Evolutionary conservation across 805 yeast genomes (phyloP).

Genomic region (Metschnikowia cerradonensis): DNA sequence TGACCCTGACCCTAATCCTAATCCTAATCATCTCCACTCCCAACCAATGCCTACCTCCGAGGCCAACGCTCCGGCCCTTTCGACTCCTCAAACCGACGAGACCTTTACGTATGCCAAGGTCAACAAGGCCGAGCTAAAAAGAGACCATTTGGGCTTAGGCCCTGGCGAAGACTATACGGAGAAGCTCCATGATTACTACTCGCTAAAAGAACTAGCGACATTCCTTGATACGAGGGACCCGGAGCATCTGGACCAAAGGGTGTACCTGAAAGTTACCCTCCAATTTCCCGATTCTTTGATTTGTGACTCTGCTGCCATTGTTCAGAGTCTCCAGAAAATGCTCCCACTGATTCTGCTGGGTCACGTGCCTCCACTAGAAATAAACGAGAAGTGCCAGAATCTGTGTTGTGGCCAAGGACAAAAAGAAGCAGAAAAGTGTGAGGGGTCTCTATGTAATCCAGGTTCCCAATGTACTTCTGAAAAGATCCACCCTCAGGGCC

Average conservation of each 20-base stretch:
- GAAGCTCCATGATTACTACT: constrained; percentile 50
- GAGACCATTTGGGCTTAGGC: constrained; percentile 29
- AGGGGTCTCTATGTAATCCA: neutral
- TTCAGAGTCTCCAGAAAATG: constrained; percentile 46
- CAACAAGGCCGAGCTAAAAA: constrained; percentile 18
- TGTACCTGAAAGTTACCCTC: constrained; percentile 58
- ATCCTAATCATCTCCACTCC: too few relatives aligned
- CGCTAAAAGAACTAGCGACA: constrained; percentile 44
- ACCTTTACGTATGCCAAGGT: constrained; percentile 48
- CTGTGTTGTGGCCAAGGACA: neutral
- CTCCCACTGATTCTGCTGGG: constrained; percentile 12
- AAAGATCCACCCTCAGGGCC: constrained; percentile 5
- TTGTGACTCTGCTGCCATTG: constrained; percentile 72
- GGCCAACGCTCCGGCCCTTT: constrained; percentile 60
- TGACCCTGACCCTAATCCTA: too few relatives aligned
- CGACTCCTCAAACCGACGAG: constrained; percentile 67
- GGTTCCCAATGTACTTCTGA: neutral
- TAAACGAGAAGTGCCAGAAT: neutral
- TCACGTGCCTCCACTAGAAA: neutral
- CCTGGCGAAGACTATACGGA: constrained; percentile 24
- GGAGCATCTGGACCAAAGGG: constrained; percentile 16
- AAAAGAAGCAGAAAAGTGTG: too few relatives aligned
- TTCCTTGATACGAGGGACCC: constrained; percentile 29
- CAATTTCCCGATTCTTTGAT: constrained; percentile 87
- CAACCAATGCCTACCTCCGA: constrained; percentile 11